Percentiles rank a stretch among this genome's conserved stretches.
phyloP scores from a whole-genome alignment of 495 filamentous ascomycete species.

The Aspergillus ostianus region DNA sequence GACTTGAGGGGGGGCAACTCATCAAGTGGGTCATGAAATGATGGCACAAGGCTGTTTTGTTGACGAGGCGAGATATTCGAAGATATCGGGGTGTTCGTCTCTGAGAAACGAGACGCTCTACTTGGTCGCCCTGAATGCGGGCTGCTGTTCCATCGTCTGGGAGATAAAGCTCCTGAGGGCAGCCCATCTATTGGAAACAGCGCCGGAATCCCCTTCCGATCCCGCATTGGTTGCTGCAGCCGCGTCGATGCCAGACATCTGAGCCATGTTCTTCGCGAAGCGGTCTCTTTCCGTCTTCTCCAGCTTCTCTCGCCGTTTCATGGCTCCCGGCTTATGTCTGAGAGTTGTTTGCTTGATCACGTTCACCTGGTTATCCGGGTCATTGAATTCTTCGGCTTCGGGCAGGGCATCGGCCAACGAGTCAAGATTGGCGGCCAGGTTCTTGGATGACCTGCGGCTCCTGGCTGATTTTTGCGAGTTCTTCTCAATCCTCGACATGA shows the following conservation, averaged over 20 bases:
- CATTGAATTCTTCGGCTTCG: conserved; percentile 41
- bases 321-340: conserved; percentile 69
- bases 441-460: conserved; percentile 68
- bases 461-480: conserved; percentile 48
- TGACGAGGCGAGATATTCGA: not conserved
- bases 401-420: conserved; percentile 77
- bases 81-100: not conserved
- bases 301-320: conserved; percentile 78
- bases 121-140: conserved; percentile 52
- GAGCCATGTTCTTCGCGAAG: conserved; percentile 78
- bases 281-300: conserved; percentile 76
- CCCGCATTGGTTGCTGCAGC: conserved; percentile 16
- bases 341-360: conserved; percentile 69
- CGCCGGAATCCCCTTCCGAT: conserved; percentile 22
- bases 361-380: conserved; percentile 37
- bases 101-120: conserved; percentile 7
- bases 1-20: not conserved
- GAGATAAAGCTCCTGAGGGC: conserved; percentile 68
- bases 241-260: conserved; percentile 40
- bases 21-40: not conserved
- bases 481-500: conserved; percentile 75
- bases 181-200: conserved; percentile 62
- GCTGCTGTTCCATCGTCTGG: conserved; percentile 71
- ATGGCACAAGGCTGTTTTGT: not conserved
- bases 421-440: conserved; percentile 72